These are phyloP conservation scores for Thermothielavioides terrestris DNA, from an alignment of 495 filamentous ascomycete species.

Conservation along the genomic window DNA sequence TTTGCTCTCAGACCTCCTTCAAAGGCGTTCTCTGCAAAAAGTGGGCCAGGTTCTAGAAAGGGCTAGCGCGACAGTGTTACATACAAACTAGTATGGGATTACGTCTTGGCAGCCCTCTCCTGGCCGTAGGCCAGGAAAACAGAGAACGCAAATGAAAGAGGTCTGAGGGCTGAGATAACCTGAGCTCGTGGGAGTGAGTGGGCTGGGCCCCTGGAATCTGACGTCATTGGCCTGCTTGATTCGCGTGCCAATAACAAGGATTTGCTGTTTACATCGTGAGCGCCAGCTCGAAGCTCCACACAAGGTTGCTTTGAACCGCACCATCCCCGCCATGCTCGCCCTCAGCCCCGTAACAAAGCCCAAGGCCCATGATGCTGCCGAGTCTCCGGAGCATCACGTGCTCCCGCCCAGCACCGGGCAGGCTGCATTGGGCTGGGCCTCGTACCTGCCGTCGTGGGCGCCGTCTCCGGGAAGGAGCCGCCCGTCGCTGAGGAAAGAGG, in stretches of 20 bases:
- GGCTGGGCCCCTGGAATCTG: not conserved
- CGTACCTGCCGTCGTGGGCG: constrained; percentile 11
- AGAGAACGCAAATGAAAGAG: too few relatives aligned
- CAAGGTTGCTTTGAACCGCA: not conserved
- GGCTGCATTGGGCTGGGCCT: constrained; percentile 6
- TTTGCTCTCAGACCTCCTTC: too few relatives aligned
- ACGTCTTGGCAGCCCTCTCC: too few relatives aligned
- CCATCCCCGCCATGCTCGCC: not conserved
- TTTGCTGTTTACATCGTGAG: not conserved
- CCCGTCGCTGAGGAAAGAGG: not conserved
- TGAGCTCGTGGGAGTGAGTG: too few relatives aligned
- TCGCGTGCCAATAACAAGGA: too few relatives aligned
- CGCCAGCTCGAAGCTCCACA: not conserved
- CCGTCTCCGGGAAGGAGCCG: not conserved
- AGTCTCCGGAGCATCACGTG: constrained; percentile 7
- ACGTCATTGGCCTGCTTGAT: not conserved
- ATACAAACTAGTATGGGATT: too few relatives aligned
- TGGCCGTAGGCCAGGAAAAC: too few relatives aligned
- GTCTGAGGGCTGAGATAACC: too few relatives aligned
- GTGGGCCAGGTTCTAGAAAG: too few relatives aligned
- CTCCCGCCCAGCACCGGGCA: not conserved
- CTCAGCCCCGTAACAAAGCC: not conserved
- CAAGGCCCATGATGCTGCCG: not conserved
- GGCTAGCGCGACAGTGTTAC: too few relatives aligned
- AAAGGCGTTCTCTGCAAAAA: too few relatives aligned